A percentile compares a stretch with the other conserved stretches of the same genome.
Evolutionary conservation across 768 basidiomycete species (phyloP).

Genomic region (Panaeolus papilionaceus): DNA sequence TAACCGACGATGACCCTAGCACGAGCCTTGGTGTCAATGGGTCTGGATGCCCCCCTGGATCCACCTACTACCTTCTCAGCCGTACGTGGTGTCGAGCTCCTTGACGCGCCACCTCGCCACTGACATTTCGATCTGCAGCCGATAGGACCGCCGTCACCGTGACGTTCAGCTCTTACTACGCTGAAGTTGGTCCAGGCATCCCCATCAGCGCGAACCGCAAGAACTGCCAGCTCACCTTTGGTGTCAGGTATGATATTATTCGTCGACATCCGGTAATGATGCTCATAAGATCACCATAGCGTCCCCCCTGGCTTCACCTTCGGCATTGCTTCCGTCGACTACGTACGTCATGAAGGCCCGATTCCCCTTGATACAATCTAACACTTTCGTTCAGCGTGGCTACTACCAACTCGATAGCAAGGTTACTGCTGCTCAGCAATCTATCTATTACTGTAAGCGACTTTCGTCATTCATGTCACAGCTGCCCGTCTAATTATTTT

Average conservation of each 20-base stretch:
- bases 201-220: conserved; percentile 30
- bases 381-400: conserved; percentile 25
- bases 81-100: conserved; percentile 9
- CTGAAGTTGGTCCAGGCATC: conserved; percentile 32
- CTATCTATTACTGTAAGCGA: conserved; percentile 33
- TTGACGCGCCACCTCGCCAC: not conserved
- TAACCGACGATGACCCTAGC: conserved; percentile 15
- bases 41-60: conserved; percentile 28
- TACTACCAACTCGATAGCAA: conserved; percentile 34
- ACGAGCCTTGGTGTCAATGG: conserved; percentile 28
- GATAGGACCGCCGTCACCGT: conserved; percentile 30
- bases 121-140: conserved; percentile 7
- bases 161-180: conserved; percentile 31
- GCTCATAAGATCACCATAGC: conserved; percentile 4
- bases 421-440: conserved; percentile 32
- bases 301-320: conserved; percentile 33
- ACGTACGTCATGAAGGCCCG: conserved; percentile 21
- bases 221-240: conserved; percentile 33
- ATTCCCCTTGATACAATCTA: not conserved
- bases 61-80: conserved; percentile 23
- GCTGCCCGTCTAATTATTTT: not conserved
- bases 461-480: not conserved
- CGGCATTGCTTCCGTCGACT: conserved; percentile 32
- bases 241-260: conserved; percentile 25
- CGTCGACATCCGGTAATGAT: not conserved